Evolutionary conservation across 2,329 filamentous ascomycete species (phyloP).

Genomic region (Sordariomycetes sp.): DNA sequence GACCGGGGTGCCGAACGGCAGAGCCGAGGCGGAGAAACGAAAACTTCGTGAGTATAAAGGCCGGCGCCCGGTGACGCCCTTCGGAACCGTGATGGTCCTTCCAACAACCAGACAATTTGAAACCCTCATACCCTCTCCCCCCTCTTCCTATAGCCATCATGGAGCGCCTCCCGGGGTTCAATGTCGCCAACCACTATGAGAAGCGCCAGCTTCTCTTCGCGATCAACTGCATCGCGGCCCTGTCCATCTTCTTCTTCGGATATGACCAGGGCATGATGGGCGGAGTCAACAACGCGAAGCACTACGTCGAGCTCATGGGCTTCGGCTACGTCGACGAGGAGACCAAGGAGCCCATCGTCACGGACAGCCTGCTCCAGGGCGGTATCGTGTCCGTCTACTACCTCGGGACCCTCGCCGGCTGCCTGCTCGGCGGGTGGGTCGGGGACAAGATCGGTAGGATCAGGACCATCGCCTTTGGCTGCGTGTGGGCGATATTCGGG

Average conservation of each 20-base stretch:
- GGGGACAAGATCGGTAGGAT: conserved; percentile 54
- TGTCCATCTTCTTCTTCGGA: conserved; percentile 61
- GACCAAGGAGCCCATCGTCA: conserved; percentile 37
- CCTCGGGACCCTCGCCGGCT: conserved; percentile 49
- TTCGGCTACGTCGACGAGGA: conserved; percentile 47
- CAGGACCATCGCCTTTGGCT: conserved; percentile 49
- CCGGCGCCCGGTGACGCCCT: too few relatives aligned
- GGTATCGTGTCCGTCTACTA: conserved; percentile 30
- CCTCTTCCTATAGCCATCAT: background rate
- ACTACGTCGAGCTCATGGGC: conserved; percentile 55
- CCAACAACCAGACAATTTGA: too few relatives aligned
- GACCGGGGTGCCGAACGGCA: too few relatives aligned
- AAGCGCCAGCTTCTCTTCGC: conserved; percentile 46
- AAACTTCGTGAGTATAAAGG: too few relatives aligned
- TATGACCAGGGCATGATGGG: conserved; percentile 49
- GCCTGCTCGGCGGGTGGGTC: conserved; percentile 50
- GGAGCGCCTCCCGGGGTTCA: conserved; percentile 4
- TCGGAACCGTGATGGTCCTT: too few relatives aligned
- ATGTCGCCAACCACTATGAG: conserved; percentile 39
- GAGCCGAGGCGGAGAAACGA: too few relatives aligned
- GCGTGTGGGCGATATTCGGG: conserved; percentile 47
- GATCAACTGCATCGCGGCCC: conserved; percentile 51
- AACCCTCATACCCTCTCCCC: too few relatives aligned
- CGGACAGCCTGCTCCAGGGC: conserved; percentile 35
- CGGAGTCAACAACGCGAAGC: conserved; percentile 53